These are phyloP conservation scores for Micractinium conductrix DNA, from an alignment of 139 green algal species.

Conservation along the genomic window DNA sequence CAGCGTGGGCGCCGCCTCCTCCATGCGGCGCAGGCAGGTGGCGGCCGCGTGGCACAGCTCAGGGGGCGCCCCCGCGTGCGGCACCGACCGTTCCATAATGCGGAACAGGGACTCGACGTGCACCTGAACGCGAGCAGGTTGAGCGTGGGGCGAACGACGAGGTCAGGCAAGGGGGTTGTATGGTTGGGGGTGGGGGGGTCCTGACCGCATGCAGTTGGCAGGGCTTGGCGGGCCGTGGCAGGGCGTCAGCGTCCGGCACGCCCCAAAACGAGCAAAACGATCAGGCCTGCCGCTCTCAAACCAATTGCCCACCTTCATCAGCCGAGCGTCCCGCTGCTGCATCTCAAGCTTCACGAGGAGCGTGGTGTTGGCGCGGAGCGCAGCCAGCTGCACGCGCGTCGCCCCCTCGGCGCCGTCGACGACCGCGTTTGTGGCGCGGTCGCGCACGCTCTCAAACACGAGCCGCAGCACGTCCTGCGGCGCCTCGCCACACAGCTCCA, in stretches of 20 bases:
- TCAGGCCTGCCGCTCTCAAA: neutral
- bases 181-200: too few relatives aligned
- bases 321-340: constrained; percentile 11
- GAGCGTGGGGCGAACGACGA: too few relatives aligned
- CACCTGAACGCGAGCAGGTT: too few relatives aligned
- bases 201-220: too few relatives aligned
- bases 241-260: too few relatives aligned
- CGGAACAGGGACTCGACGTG: constrained; percentile 23
- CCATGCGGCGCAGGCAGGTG: constrained; percentile 12
- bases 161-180: too few relatives aligned
- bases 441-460: constrained; percentile 14
- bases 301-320: neutral
- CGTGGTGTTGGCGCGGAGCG: constrained; percentile 11
- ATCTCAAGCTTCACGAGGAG: constrained; percentile 12
- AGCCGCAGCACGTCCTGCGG: neutral
- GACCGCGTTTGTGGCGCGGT: neutral
- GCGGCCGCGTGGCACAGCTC: constrained; percentile 19
- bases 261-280: neutral
- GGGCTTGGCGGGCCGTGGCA: too few relatives aligned
- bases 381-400: constrained; percentile 5
- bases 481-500: constrained; percentile 3
- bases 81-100: neutral
- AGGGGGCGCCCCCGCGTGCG: neutral
- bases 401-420: neutral
- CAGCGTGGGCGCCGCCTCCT: constrained; percentile 24